phyloP scores from a whole-genome alignment of 1,284 basidiomycete species.

The Inonotus obliquus region DNA sequence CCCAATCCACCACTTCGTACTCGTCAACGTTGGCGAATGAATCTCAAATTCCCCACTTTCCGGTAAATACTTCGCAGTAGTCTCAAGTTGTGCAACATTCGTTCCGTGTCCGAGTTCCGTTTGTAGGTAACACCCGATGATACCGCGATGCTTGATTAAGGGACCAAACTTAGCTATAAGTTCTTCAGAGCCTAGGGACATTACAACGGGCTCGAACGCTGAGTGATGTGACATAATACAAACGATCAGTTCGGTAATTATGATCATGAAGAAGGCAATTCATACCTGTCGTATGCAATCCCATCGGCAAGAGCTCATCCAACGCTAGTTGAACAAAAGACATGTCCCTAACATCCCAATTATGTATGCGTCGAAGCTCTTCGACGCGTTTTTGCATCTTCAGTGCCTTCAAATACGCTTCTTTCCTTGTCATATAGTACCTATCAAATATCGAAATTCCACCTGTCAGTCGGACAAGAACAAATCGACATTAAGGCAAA shows the following conservation, averaged over 20 bases:
- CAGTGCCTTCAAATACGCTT: slow-evolving; percentile 45
- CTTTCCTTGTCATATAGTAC: slow-evolving; percentile 46
- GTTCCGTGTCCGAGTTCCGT: slow-evolving; percentile 78
- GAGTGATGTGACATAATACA: slow-evolving; percentile 4
- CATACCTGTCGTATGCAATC: slow-evolving; percentile 56
- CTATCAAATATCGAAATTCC: slow-evolving; percentile 28
- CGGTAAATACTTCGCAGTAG: slow-evolving; percentile 71
- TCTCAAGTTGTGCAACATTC: slow-evolving; percentile 68
- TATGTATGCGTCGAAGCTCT: slow-evolving; percentile 49
- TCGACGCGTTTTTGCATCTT: slow-evolving; percentile 50
- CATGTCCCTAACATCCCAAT: slow-evolving; percentile 48
- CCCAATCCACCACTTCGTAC: slow-evolving; percentile 84
- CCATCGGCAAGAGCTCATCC: slow-evolving; percentile 50
- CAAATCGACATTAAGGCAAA: slow-evolving; percentile 4
- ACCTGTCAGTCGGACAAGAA: neutral
- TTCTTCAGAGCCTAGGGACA: slow-evolving; percentile 50
- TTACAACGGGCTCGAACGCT: slow-evolving; percentile 67
- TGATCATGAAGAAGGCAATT: neutral
- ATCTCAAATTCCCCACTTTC: slow-evolving; percentile 71
- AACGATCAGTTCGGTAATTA: slow-evolving; percentile 4
- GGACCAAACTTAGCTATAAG: slow-evolving; percentile 46
- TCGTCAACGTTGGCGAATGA: slow-evolving; percentile 71
- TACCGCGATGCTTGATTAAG: slow-evolving; percentile 49
- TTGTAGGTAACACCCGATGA: slow-evolving; percentile 70
- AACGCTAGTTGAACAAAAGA: slow-evolving; percentile 39